Base-by-base conservation (phyloP, 1,284 basidiomycete genomes). In the Phlebopus sp. region DNA sequence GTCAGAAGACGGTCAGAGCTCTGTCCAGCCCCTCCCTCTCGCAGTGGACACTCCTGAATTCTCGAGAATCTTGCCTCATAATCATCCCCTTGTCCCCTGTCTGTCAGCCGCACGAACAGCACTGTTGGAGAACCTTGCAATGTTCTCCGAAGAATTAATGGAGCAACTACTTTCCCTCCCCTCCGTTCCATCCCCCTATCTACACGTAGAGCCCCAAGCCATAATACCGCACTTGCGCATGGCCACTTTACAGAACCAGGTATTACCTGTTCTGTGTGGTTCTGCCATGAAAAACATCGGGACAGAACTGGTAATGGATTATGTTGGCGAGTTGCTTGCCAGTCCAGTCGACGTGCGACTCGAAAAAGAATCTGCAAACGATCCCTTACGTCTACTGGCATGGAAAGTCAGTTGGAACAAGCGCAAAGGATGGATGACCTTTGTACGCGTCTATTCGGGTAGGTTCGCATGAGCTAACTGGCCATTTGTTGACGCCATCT, bases 361-460 rank as follows among this genome's bases (percentile, higher is more conserved):
- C 42, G 68, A 74, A 27, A 56, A 56, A 4, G 74, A 77, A 41
- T 63, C 60, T 10, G 59, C 67, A 30, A 78, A 79, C 52, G 63
- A 74, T 1, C 79, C 82, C 0, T 61, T 86, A 17, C 80, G 79
- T 23, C 66, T 85, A 55, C 72, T 95, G 18, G 92, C 90, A 1
- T 95, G 92, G 89, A 95, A 95, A 63, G 91, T 95, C 15, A 77
- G 76, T 19, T 93, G 89, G 86, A 90, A 94, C 63, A 84, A 83
- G 54, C 80, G 79, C 51, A 80, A 78, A 54, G 92, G 92, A 13
- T 94, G 92, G 82, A 90, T 93, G 82, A 94, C 92, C 0, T 95
- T 92, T 61, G 84, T 95, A 30, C 77, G 92, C 19, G 79, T 95
- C 18, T 95, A 95, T 63, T 91, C 91, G 46, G 91, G 91, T 84